Evolutionary conservation across 2,329 filamentous ascomycete species (phyloP).

Genomic region (Colletotrichum lupini): DNA sequence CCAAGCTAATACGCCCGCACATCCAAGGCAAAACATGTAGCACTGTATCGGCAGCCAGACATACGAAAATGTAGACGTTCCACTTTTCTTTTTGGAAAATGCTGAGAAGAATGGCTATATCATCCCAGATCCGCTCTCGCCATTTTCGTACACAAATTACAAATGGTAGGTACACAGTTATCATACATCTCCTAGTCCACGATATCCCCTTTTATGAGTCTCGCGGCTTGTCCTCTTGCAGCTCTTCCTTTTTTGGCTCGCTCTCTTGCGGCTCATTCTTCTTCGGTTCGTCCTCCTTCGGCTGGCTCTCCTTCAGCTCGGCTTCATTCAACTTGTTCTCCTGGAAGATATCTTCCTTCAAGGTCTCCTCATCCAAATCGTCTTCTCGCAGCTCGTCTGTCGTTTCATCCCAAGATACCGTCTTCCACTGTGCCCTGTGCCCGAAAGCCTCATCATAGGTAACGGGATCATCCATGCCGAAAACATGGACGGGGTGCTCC

Average conservation of each 20-base stretch:
- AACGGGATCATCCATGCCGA: constrained; percentile 53
- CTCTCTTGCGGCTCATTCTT: not conserved
- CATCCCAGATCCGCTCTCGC: not conserved
- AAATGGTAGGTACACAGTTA: constrained; percentile 3
- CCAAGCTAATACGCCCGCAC: not conserved
- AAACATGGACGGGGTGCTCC: constrained; percentile 56
- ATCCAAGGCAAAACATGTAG: not conserved
- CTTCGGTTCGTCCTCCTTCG: not conserved
- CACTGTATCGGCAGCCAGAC: not conserved
- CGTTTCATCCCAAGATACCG: constrained; percentile 4
- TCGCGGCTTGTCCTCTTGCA: constrained; percentile 23
- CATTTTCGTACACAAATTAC: constrained; percentile 23
- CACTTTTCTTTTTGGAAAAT: not conserved
- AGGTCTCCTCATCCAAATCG: not conserved
- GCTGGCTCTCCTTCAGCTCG: not conserved
- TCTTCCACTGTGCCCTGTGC: constrained; percentile 26
- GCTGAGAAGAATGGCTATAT: constrained; percentile 9
- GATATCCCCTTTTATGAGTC: not conserved
- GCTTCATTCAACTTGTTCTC: not conserved
- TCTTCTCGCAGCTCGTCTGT: not conserved
- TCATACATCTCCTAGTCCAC: constrained; percentile 2
- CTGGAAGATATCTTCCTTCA: not conserved
- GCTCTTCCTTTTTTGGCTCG: constrained; percentile 25
- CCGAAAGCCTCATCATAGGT: constrained; percentile 49
- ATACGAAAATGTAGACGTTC: not conserved